These are phyloP conservation scores for Populus tremula DNA, from an alignment of 345 rosid species.

Conservation along the genomic window DNA sequence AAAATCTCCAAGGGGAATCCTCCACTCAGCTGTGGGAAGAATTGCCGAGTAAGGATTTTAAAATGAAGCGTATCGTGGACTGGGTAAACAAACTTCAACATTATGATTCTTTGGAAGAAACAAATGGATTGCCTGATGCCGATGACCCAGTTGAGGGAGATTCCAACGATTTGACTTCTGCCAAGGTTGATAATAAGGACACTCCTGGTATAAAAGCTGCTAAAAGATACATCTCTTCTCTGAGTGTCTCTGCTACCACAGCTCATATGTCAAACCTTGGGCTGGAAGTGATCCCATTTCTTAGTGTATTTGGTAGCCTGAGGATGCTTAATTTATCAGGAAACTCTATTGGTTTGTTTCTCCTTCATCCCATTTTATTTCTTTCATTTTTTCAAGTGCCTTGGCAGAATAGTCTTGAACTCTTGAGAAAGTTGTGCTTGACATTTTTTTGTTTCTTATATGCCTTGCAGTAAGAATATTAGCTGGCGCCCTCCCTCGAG, in stretches of 20 bases:
- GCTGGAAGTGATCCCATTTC: constrained; percentile 68
- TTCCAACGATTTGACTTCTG: constrained; percentile 29
- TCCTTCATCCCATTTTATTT: background rate
- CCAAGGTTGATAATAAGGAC: constrained; percentile 51
- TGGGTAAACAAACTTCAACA: constrained; percentile 86
- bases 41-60: constrained; percentile 56
- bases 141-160: constrained; percentile 36
- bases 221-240: constrained; percentile 65
- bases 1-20: constrained; percentile 44
- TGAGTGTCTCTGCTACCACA: constrained; percentile 60
- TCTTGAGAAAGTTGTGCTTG: background rate
- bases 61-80: constrained; percentile 68
- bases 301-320: constrained; percentile 69
- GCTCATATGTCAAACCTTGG: constrained; percentile 80
- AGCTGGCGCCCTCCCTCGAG: constrained; percentile 91
- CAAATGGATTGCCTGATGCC: constrained; percentile 34
- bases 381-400: background rate
- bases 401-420: background rate
- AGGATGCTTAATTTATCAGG: constrained; percentile 87
- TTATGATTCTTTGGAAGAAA: constrained; percentile 52
- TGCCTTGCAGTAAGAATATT: constrained; percentile 61
- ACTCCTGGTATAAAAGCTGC: constrained; percentile 75
- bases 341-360: constrained; percentile 69
- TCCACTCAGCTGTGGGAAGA: constrained; percentile 39
- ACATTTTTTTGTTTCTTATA: background rate